phyloP scores from a whole-genome alignment of 129 eudicot species.

The Mikania micrantha region DNA sequence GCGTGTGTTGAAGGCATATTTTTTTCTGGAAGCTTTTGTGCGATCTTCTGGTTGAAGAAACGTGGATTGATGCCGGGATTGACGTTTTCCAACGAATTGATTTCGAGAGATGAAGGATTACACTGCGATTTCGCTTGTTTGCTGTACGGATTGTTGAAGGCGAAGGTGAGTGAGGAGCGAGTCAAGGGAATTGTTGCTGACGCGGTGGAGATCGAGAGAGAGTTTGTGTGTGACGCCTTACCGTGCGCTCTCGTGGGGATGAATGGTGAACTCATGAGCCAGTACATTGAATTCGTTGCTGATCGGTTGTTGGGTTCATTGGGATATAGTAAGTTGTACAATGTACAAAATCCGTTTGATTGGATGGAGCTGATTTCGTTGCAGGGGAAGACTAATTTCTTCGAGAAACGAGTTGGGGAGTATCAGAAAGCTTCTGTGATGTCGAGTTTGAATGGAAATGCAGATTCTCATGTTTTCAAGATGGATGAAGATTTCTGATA shows the following conservation, averaged over 20 bases:
- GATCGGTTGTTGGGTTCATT: constrained; percentile 59
- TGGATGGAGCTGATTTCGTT: constrained; percentile 93
- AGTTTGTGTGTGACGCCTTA: constrained; percentile 80
- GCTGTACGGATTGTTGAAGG: constrained; percentile 42
- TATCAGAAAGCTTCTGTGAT: constrained; percentile 93
- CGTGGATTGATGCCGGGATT: constrained; percentile 88
- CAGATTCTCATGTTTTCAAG: constrained; percentile 20
- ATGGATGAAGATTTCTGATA: constrained; percentile 32
- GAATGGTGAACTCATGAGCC: constrained; percentile 77
- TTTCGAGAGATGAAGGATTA: constrained; percentile 80
- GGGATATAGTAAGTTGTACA: constrained; percentile 56
- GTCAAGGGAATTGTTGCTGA: constrained; percentile 62
- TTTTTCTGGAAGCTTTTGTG: constrained; percentile 85
- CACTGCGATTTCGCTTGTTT: constrained; percentile 90
- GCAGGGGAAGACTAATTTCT: constrained; percentile 95
- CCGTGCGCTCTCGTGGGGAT: constrained; percentile 86
- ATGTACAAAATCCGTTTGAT: constrained; percentile 78
- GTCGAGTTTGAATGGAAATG: constrained; percentile 61
- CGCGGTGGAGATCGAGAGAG: constrained; percentile 85
- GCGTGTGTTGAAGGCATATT: constrained; percentile 92
- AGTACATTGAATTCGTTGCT: constrained; percentile 74
- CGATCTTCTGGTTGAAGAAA: constrained; percentile 84
- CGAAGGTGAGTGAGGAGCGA: constrained; percentile 64
- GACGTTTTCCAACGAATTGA: constrained; percentile 76
- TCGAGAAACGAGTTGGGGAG: constrained; percentile 94